Base-by-base conservation (phyloP, 495 filamentous ascomycete genomes). In the Tuber calosporum region DNA sequence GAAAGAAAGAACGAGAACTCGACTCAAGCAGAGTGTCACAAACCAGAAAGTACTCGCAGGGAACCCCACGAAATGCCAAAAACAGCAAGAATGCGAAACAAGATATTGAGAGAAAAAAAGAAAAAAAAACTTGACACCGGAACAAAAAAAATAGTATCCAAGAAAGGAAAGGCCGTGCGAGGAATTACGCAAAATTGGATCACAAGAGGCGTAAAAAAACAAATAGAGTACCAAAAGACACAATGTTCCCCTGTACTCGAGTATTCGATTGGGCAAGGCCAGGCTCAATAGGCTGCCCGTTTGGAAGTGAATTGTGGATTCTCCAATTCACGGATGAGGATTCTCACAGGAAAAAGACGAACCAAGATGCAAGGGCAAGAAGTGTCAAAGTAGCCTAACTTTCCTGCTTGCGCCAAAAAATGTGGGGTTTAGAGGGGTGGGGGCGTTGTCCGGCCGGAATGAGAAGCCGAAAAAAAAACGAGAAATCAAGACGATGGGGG, bases 281-380 rank as follows among this genome's bases (percentile, higher is more conserved):
- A 62, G 26, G 26, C 53, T 62, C 26, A 17, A 30, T 34, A 34
- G n/a, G n/a, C n/a, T n/a, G n/a, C 53, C 26, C 3, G 26, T 62
- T 43, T 58, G n/a, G 48, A n/a, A 62, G 13, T 62, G 15, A 34
- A 34, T 17, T 34, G 53, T 34, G 26, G 30, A 34, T 34, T 19
- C 5, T n/a, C 53, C 13, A 62, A 62, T 62, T 15, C 53, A 62
- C 26, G 8, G 53, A 62, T 30, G 26, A 62, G 53, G 30, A 15
- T 7, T 17, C 13, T 62, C 53, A 17, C 17, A 13, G 26, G 53
- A 62, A 34, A 62, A 62, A 15, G n/a, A 62, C 26, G 19, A 68
- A 71, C 76, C 74, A 78, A 77, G 70, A 70, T 77, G 70, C 75
- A 78, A 77, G 70, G 76, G 58, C 69, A 73, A 66, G 34, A 17